Base-by-base conservation (phyloP, 768 basidiomycete species). In the Amanita pallidorosea region DNA sequence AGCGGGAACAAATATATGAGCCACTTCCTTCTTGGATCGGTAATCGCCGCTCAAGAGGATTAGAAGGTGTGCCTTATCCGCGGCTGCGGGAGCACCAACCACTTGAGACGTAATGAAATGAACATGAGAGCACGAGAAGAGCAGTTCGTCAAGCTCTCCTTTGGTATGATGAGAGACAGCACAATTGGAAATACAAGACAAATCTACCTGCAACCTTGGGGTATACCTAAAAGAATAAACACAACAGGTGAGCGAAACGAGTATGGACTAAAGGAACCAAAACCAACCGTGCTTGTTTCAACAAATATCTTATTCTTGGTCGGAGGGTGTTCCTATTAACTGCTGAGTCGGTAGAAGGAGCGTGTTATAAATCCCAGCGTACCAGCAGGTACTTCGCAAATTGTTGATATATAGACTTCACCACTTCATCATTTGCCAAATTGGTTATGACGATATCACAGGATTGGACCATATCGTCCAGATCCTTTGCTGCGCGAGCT, bases 31-130 rank as follows among this genome's bases (percentile, higher is more conserved):
- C 73, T 92, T 94, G 38, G 85, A 82, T n/a, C 66, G 65, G 54
- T 83, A 81, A 61, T 91, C 84, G 4, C 92, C 91, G 7, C 82
- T 81, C 76, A 94, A 83, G 41, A 82, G 75, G 38, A 90, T 70
- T 34, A 93, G 57, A 18, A 94, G 75, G 47, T 81, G 72, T 1
- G 78, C 80, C 3, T 71, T 71, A 25, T 80, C 78, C 0, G 90
- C 90, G 17, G 71, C 77, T 18, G 70, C 60, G 9, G 90, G 87
- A 5, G 82, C 67, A 5, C 85, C 85, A 54, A 93, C 86, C 20
- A 94, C 83, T 3, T 89, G 92, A 38, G 79, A 80, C 15, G 81
- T 77, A 48, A 95, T 75, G 57, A 90, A 77, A 56, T 73, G 78
- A 27, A 77, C 70, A 57, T 79, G 76, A 1, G 76, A 74, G 50